These are phyloP conservation scores for Sutorius australiensis DNA, from an alignment of 768 basidiomycete genomes.

Conservation along the genomic window DNA sequence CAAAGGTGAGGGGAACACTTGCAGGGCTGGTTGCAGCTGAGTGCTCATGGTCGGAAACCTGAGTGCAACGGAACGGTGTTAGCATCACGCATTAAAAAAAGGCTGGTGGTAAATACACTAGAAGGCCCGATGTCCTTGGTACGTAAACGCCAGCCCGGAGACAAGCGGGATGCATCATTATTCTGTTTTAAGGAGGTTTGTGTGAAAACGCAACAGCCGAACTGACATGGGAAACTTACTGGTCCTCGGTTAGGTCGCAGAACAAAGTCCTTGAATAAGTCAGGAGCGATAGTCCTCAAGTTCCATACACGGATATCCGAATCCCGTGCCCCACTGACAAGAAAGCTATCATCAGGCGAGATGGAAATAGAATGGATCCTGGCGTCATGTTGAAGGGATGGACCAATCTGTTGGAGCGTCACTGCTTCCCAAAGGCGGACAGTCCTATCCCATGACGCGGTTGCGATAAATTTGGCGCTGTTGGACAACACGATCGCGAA, in stretches of 20 bases:
- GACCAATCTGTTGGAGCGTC: slow-evolving; percentile 17
- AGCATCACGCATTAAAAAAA: not conserved
- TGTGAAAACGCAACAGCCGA: no score
- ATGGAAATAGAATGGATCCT: slow-evolving; percentile 12
- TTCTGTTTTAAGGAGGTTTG: not conserved
- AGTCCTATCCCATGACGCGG: slow-evolving; percentile 28
- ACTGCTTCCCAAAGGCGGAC: slow-evolving; percentile 26
- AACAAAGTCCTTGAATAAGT: slow-evolving; percentile 12
- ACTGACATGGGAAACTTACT: slow-evolving; percentile 2
- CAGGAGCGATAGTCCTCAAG: slow-evolving; percentile 10
- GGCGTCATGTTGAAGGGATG: slow-evolving; percentile 12
- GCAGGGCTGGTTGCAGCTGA: not conserved
- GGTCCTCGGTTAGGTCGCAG: slow-evolving; percentile 11
- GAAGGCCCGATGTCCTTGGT: not conserved
- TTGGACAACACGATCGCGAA: slow-evolving; percentile 20
- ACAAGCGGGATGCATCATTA: not conserved
- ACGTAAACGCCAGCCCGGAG: not conserved
- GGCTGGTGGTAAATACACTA: not conserved
- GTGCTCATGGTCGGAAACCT: not conserved
- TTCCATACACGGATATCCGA: slow-evolving; percentile 14
- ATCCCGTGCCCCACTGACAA: slow-evolving; percentile 18
- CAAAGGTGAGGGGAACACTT: not conserved
- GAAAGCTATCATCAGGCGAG: slow-evolving; percentile 13
- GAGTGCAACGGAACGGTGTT: not conserved
- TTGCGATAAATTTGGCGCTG: slow-evolving; percentile 20